These are phyloP conservation scores for Terana coerulea DNA, from an alignment of 768 basidiomycete species.

Conservation along the genomic window DNA sequence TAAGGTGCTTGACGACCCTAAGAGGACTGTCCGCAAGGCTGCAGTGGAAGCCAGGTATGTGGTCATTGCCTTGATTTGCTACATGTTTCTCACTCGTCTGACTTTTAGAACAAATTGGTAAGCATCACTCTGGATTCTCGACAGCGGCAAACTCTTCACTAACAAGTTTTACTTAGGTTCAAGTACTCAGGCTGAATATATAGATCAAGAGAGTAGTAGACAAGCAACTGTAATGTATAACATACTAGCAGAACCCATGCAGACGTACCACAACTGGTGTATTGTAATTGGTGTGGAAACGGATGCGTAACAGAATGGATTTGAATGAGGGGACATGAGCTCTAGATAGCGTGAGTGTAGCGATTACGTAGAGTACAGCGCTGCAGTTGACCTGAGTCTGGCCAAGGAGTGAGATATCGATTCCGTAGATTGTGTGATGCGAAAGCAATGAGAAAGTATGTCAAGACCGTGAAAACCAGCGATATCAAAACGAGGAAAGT, in stretches of 20 bases:
- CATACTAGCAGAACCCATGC: no score
- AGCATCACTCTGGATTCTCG: constrained; percentile 5
- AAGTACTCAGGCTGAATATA: constrained; percentile 49
- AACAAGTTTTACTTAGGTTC: constrained; percentile 39
- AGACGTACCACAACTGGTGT: neutral
- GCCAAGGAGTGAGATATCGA: neutral
- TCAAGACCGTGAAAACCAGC: no score
- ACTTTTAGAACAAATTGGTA: constrained; percentile 45
- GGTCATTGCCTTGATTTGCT: constrained; percentile 13
- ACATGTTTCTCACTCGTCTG: constrained; percentile 1
- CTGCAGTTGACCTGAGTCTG: neutral
- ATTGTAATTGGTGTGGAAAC: neutral
- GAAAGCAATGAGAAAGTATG: no score
- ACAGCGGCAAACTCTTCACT: neutral
- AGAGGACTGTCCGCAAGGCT: constrained; percentile 74
- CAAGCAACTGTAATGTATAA: constrained; percentile 1
- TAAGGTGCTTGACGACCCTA: constrained; percentile 84
- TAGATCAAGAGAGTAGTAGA: neutral
- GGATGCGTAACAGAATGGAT: neutral
- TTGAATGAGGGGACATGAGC: neutral
- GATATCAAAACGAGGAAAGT: neutral
- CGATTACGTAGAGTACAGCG: constrained; percentile 6
- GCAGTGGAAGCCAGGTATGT: constrained; percentile 74
- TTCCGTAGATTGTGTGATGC: constrained; percentile 7
- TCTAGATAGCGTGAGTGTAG: constrained; percentile 3